Percentiles rank a stretch among this genome's conserved stretches.
Evolutionary conservation across 225 moss, liverwort and hornwort genomes (phyloP).

Genomic region (Marchantia paleacea): DNA sequence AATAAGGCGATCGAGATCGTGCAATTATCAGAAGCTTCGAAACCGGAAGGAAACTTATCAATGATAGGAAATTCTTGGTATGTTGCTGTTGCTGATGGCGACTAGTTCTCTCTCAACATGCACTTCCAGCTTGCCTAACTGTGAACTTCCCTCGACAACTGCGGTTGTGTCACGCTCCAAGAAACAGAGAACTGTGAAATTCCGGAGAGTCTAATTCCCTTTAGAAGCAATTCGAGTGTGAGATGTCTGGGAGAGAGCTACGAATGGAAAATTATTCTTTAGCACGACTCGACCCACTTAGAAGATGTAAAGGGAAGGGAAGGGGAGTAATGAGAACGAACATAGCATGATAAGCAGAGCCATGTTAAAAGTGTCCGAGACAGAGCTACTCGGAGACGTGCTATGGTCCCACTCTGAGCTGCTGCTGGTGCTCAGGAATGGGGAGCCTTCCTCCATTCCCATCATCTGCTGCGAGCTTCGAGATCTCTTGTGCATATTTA

Average conservation of each 20-base stretch:
- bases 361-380: constrained; percentile 45
- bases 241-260: not conserved
- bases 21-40: not conserved
- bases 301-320: not conserved
- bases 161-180: not conserved
- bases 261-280: not conserved
- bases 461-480: constrained; percentile 39
- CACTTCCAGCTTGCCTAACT: not conserved
- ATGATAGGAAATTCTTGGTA: not conserved
- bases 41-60: too few species aligned
- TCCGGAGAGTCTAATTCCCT: not conserved
- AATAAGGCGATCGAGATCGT: not conserved
- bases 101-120: too few species aligned
- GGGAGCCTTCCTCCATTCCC: constrained; percentile 43
- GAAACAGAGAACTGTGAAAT: not conserved
- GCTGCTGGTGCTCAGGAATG: constrained; percentile 24
- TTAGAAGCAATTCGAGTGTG: not conserved
- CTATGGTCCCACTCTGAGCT: constrained; percentile 19
- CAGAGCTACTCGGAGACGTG: not conserved
- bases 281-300: not conserved
- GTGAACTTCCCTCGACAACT: not conserved
- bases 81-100: not conserved
- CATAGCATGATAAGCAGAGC: constrained; percentile 45
- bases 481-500: constrained; percentile 43
- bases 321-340: constrained; percentile 16